These are phyloP conservation scores for Colletotrichum sp. DNA, from an alignment of 2,329 filamentous ascomycete species.

Conservation along the genomic window DNA sequence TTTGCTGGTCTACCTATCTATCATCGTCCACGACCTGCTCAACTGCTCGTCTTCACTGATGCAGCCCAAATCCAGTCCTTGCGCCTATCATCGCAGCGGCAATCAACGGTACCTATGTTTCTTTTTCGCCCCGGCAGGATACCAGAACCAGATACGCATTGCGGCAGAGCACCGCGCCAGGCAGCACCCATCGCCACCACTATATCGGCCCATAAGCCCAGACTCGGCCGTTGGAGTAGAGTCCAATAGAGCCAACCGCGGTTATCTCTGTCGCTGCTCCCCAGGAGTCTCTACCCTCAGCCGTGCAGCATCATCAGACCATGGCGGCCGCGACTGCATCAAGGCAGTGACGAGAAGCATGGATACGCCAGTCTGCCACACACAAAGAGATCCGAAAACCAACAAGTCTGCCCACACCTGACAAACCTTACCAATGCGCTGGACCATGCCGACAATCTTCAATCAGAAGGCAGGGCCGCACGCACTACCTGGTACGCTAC, in stretches of 20 bases:
- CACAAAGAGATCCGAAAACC: neutral
- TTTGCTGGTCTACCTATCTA: neutral
- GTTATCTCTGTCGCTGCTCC: neutral
- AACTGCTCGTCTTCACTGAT: neutral
- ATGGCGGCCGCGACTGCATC: neutral
- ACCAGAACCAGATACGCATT: neutral
- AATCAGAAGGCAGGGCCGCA: neutral
- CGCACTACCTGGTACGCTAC: neutral
- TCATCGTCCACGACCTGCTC: neutral
- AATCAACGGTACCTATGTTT: neutral
- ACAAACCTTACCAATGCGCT: slow-evolving; percentile 1
- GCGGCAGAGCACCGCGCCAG: neutral
- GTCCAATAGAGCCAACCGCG: neutral
- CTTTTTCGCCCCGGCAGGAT: neutral
- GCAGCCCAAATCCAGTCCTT: neutral
- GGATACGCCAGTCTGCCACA: neutral
- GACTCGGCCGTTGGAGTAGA: neutral
- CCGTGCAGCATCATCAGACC: neutral
- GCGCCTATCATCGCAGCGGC: neutral
- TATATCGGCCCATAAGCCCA: neutral
- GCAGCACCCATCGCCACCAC: neutral
- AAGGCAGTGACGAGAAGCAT: neutral
- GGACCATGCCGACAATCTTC: neutral
- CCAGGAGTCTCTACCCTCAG: neutral
- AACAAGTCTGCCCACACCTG: neutral